Evolutionary conservation across 2,329 filamentous ascomycete genomes (phyloP).

Genomic region (Verticillium isaacii): DNA sequence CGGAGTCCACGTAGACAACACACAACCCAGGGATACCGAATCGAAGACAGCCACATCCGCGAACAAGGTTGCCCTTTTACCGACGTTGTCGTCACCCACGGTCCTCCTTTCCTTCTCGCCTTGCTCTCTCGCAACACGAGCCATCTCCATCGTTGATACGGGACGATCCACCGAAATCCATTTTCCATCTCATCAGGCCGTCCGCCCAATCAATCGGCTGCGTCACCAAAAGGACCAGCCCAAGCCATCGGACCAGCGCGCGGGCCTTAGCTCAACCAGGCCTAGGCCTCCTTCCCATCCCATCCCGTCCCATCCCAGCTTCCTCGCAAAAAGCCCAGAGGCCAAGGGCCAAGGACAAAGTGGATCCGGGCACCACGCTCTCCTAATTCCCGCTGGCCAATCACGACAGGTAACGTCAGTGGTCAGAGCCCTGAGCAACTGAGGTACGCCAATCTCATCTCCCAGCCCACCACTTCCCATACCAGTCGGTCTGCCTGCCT

Average conservation of each 20-base stretch:
- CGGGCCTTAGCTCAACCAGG: background rate
- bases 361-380: slow-evolving; percentile 1
- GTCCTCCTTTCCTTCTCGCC: background rate
- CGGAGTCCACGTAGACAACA: background rate
- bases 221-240: background rate
- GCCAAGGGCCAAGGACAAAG: background rate
- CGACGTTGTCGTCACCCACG: background rate
- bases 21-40: background rate
- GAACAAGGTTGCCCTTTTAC: background rate
- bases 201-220: background rate
- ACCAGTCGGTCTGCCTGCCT: background rate
- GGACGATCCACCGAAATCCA: background rate
- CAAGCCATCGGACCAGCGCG: background rate
- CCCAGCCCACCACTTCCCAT: slow-evolving; percentile 2
- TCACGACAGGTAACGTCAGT: slow-evolving; percentile 1
- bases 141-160: background rate
- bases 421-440: background rate
- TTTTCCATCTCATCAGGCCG: background rate
- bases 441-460: slow-evolving; percentile 1
- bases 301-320: background rate
- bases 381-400: background rate
- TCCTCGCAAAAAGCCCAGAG: background rate
- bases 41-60: background rate
- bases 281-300: background rate
- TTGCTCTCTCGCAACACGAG: background rate